Evolutionary conservation across 257 asterid species (phyloP), one percentile per base, ranked within the genome.

Genomic region (Solanum paucissectum): DNA sequence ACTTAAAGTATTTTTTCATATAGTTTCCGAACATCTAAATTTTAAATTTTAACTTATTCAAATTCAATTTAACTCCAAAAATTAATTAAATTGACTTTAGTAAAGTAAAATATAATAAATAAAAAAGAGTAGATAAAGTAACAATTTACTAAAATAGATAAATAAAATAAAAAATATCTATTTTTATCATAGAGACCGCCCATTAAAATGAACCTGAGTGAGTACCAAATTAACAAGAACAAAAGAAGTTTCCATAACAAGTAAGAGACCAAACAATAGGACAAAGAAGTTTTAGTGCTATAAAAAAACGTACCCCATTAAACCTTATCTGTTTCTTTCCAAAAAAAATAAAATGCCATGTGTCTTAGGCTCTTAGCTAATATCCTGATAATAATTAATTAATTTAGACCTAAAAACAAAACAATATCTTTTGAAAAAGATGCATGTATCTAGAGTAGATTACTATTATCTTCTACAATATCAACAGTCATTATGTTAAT

Each of bases 391-490:
- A 8, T 55, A 71, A 71, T 71, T 68, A 68, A 12, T 27, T 21
- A 81, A 81, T 49, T 25, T 33, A 25, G 76, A 72, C 40, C 40
- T 60, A 23, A 37, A 55, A 32, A 68, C 42, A 83, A 83, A 86
- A 85, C 38, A 74, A 76, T 64, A 73, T 74, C 44, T 87, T 83
- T 21, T 49, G 69, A 64, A 34, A 87, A n/a, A 66, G 89, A 89
- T 90, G 87, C 87, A 89, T 85, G 88, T 87, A 90, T 88, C 86
- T 58, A 32, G 75, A 87, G 5, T 71, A 12, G 52, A 44, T 76
- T n/a, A n/a, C 49, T 14, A 86, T 27, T 21, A 32, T 82, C 32
- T 82, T 81, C 69, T 29, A 44, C 18, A 79, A 8, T 42, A 79
- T 79, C 64, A 44, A 81, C 29, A 46, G 20, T 29, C 9, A 81